Conservation (phyloP, 164 flowering plant species). For the Macadamia tetraphylla region DNA sequence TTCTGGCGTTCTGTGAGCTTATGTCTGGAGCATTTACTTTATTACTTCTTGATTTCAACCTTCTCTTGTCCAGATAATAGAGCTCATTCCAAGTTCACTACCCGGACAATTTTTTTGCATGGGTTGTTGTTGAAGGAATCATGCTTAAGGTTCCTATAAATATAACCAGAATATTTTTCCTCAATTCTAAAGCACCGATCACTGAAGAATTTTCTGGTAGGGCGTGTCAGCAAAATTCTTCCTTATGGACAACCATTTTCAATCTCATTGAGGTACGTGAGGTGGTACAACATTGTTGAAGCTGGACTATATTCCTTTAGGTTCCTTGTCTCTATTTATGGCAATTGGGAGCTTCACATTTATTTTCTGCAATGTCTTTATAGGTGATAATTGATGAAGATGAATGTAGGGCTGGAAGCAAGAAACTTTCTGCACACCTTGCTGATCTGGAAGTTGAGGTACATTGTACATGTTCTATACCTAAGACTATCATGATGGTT, state of each 20-base stretch:
- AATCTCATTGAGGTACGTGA: conserved; percentile 76
- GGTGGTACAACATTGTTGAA: not conserved
- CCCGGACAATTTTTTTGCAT: conserved; percentile 71
- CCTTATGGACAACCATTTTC: conserved; percentile 76
- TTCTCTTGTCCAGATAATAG: conserved; percentile 61
- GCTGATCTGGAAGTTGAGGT: conserved; percentile 98
- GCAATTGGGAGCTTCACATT: conserved; percentile 4
- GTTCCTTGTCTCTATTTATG: not conserved
- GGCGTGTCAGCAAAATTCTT: conserved; percentile 71
- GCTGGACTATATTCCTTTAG: not conserved
- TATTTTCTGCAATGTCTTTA: conserved; percentile 1
- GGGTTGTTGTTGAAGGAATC: conserved; percentile 82
- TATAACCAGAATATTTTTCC: conserved; percentile 84
- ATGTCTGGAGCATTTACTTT: conserved; percentile 10
- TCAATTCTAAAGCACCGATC: conserved; percentile 77
- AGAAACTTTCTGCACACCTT: conserved; percentile 83
- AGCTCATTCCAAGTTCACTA: conserved; percentile 60
- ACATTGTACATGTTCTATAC: conserved; percentile 26
- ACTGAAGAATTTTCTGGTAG: conserved; percentile 90
- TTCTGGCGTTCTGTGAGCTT: not conserved
- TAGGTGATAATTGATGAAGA: conserved; percentile 81
- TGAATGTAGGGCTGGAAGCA: conserved; percentile 67
- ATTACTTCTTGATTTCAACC: conserved; percentile 6
- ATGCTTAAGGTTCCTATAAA: conserved; percentile 81
- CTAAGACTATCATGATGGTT: not conserved